Evolutionary conservation across 2,329 filamentous ascomycete genomes (phyloP).

Genomic region (Aspergillaceae sp.): DNA sequence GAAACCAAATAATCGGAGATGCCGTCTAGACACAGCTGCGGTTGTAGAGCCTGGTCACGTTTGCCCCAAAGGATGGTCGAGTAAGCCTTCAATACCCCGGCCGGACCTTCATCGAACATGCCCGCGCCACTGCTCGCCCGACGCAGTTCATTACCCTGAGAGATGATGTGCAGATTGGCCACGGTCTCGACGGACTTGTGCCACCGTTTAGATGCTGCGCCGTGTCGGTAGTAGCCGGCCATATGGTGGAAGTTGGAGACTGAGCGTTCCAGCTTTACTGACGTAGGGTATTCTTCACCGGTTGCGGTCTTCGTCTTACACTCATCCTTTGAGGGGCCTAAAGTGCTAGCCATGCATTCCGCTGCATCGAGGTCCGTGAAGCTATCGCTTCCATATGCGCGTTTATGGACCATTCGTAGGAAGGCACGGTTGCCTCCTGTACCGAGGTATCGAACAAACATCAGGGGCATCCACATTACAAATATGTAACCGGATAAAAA

Average conservation of each 20-base stretch:
- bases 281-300: conserved; percentile 32
- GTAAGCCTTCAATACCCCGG: conserved; percentile 43
- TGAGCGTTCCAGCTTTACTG: conserved; percentile 32
- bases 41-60: conserved; percentile 44
- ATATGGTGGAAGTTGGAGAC: conserved; percentile 44
- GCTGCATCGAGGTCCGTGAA: conserved; percentile 30
- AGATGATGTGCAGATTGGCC: conserved; percentile 39
- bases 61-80: conserved; percentile 48
- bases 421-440: conserved; percentile 44
- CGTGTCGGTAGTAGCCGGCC: conserved; percentile 48
- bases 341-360: conserved; percentile 43
- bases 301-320: conserved; percentile 25
- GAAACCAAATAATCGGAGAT: conserved; percentile 44
- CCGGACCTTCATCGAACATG: conserved; percentile 37
- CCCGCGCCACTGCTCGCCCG: conserved; percentile 31
- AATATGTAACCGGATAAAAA: conserved; percentile 48
- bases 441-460: conserved; percentile 38
- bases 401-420: conserved; percentile 34
- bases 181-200: conserved; percentile 45
- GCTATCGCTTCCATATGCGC: conserved; percentile 24
- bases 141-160: conserved; percentile 20
- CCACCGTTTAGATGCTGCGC: conserved; percentile 40
- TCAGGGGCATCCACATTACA: conserved; percentile 43
- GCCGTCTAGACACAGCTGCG: conserved; percentile 43
- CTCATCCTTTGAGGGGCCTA: conserved; percentile 44